Base-by-base conservation (phyloP, 2,329 filamentous ascomycete species). In the Thelonectria discophora region DNA sequence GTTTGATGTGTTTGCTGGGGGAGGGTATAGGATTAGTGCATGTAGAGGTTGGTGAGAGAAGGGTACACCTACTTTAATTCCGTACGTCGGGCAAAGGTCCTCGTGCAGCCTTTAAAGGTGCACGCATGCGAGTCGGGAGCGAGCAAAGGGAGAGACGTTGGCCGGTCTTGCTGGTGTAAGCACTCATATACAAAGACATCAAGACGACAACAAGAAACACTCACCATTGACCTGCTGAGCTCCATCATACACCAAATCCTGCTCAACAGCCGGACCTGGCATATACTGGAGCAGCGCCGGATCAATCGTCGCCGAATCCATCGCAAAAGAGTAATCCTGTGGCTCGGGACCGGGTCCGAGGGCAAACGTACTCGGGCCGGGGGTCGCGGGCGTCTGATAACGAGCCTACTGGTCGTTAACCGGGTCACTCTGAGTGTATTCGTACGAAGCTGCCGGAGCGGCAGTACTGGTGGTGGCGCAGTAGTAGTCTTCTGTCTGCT, bases 1-100 rank as follows among this genome's bases (percentile, higher is more conserved):
- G 68, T 17, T 67, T 72, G 37, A 62, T 40, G 8, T 72, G 70
- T 12, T 72, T 72, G 27, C 70, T 72, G 12, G 17, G 21, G 49
- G 39, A 5, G 34, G 20, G 27, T n/a, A n/a, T n/a, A 20, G 32
- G 32, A 30, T 40, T 27, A 15, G 7, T 30, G 17, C n/a, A 17
- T 32, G 10, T 3, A 32, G 13, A 5, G 12, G 6, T 7, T 3
- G n/a, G 12, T 11, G 21, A n/a, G 1, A 2, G 21, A 30, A n/a
- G 27, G 21, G 2, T 27, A 21, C 8, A 20, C 40, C 7, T 60
- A 71, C 69, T 63, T 65, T 45, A 60, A 60, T 5, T 67, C 58
- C 11, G 65, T 56, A 0, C n/a, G 9, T 30, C 45, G 40, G 1
- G 10, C 2, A 37, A 46, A 64, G 6, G 40, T 18, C 1, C 27